Percentiles rank a stretch among this genome's conserved stretches.
Evolutionary conservation across 2,329 filamentous ascomycete genomes (phyloP).

Genomic region (Ophiocordyceps camponoti-rufipedis): DNA sequence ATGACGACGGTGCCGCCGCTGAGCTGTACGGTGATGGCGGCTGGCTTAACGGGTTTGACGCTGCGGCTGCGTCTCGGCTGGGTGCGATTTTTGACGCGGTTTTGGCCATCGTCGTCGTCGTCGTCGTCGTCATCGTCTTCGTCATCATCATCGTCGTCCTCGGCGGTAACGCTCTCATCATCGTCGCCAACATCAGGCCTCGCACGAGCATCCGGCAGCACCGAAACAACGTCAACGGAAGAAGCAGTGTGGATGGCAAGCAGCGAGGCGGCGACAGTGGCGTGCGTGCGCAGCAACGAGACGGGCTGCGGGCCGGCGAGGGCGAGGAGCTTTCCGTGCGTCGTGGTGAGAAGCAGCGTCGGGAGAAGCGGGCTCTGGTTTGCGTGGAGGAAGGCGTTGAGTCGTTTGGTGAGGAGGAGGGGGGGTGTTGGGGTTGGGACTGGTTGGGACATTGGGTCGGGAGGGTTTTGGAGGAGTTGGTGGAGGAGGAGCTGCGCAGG

Average conservation of each 20-base stretch:
- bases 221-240: slow-evolving; percentile 20
- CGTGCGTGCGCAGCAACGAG: slow-evolving; percentile 39
- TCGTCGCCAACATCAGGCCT: slow-evolving; percentile 8
- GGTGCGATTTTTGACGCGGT: neutral
- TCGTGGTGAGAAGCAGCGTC: slow-evolving; percentile 40
- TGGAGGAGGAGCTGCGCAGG: neutral
- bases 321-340: slow-evolving; percentile 44
- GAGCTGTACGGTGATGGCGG: slow-evolving; percentile 39
- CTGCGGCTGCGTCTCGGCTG: slow-evolving; percentile 1
- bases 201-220: slow-evolving; percentile 18
- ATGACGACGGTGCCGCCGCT: slow-evolving; percentile 40
- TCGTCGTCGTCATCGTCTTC: slow-evolving; percentile 7
- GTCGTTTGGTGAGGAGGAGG: slow-evolving; percentile 46
- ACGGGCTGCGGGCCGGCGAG: slow-evolving; percentile 39
- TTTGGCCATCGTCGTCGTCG: neutral
- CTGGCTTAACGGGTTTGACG: slow-evolving; percentile 13
- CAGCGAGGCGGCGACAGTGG: slow-evolving; percentile 44
- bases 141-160: slow-evolving; percentile 8
- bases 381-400: slow-evolving; percentile 40
- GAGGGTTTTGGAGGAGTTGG: neutral
- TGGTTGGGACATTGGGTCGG: slow-evolving; percentile 1
- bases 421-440: slow-evolving; percentile 27
- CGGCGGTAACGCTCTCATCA: slow-evolving; percentile 7
- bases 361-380: slow-evolving; percentile 39
- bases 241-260: slow-evolving; percentile 37